Base-by-base conservation (phyloP, 306 rosid species). In the Luffa acutangula region DNA sequence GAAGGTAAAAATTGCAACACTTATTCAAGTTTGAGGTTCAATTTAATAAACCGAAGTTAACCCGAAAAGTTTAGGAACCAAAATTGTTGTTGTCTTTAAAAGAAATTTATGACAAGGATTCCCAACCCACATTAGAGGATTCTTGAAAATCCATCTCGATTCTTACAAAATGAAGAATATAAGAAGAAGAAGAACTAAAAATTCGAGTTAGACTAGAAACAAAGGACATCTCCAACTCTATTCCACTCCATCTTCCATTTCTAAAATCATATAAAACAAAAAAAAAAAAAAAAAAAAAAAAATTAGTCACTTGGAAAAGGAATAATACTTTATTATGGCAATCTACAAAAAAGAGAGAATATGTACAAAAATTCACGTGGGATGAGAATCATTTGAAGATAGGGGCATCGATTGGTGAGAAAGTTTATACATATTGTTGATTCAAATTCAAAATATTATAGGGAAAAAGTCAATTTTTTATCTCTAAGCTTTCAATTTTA, bases 311-410 rank as follows among this genome's bases (percentile, higher is more conserved):
- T 45, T 20, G 20, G 10, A 71, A 71, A 71, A 71, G 37, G 57
- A 71, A 43, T 46, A 46, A 69, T 69, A 25, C 76, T 71, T 71
- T 71, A 20, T 20, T 46, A 20, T 54, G 41, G 21, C 57, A 12
- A 46, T 21, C 20, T 15, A 3, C 2, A 21, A 46, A 46, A 69
- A 20, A 70, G 20, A 20, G 51, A 25, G 76, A 25, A 71, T 70
- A 45, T 42, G 11, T 21, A 33, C 57, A 71, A 20, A 71, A 42
- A 2, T 8, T 70, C 41, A 71, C 41, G 41, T 71, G 76, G 76
- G 41, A 46, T 71, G 76, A 46, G 76, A 71, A 71, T 71, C 39
- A 25, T 71, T 71, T 6, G 53, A 69, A n/a, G 12, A 71, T 71
- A 20, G 20, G 51, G 33, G 2, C 5, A 70, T 45, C 2, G 5